Evolutionary conservation across 352 stramenopile species (phyloP).

Genomic region (Pythium graminicola): DNA sequence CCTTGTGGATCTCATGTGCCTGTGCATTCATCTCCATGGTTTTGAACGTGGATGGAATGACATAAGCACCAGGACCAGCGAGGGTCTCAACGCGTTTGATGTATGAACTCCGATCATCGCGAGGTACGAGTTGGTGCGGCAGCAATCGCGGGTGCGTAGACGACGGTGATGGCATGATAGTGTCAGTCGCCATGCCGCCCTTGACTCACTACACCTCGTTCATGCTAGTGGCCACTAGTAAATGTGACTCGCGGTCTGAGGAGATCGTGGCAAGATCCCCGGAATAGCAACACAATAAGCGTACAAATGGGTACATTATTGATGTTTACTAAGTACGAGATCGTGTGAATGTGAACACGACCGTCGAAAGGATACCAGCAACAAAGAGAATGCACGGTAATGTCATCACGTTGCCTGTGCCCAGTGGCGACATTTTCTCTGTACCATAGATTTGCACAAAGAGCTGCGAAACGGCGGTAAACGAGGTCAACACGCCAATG

Average conservation of each 20-base stretch:
- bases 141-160: conserved; percentile 9
- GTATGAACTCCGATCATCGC: conserved; percentile 36
- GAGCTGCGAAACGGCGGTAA: conserved; percentile 52
- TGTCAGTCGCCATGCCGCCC: neutral
- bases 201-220: too few species aligned
- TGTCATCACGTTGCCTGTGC: conserved; percentile 52
- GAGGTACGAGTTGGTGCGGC: conserved; percentile 25
- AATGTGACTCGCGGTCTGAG: conserved; percentile 17
- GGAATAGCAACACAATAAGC: conserved; percentile 2
- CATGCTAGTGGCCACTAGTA: neutral
- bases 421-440: conserved; percentile 49
- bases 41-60: conserved; percentile 51
- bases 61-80: conserved; percentile 45
- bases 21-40: conserved; percentile 27
- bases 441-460: conserved; percentile 72
- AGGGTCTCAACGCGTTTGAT: conserved; percentile 42
- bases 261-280: neutral
- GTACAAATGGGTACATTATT: conserved; percentile 12
- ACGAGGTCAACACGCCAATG: conserved; percentile 64
- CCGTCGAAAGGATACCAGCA: conserved; percentile 38
- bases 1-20: conserved; percentile 38
- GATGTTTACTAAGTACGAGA: conserved; percentile 7
- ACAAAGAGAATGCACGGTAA: conserved; percentile 57
- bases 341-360: conserved; percentile 30
- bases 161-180: neutral